Evolutionary conservation across 371 early-diverging fungal genomes (phyloP).

Genomic region (Mucor velutinosus): DNA sequence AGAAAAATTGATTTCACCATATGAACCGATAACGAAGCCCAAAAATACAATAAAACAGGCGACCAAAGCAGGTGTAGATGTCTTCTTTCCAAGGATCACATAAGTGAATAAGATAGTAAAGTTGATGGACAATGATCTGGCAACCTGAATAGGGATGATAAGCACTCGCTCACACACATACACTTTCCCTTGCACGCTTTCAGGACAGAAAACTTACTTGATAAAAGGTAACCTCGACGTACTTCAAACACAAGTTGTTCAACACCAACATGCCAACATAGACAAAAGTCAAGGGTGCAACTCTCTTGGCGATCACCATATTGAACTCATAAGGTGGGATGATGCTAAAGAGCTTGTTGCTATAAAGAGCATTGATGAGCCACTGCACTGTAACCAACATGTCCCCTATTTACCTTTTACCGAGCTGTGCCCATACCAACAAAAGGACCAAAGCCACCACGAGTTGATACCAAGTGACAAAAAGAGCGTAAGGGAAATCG

Average conservation of each 20-base stretch:
- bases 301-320: constrained; percentile 52
- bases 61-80: constrained; percentile 56
- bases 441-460: constrained; percentile 65
- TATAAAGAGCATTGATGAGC: constrained; percentile 13
- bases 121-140: constrained; percentile 71
- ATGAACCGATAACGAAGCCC: constrained; percentile 74
- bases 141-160: constrained; percentile 45
- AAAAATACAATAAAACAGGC: constrained; percentile 69
- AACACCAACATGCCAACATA: constrained; percentile 75
- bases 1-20: constrained; percentile 73
- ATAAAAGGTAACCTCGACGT: constrained; percentile 75
- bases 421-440: constrained; percentile 61
- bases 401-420: constrained; percentile 52
- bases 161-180: not conserved
- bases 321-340: constrained; percentile 76
- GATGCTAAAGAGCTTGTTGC: constrained; percentile 59
- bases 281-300: constrained; percentile 68
- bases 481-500: constrained; percentile 71
- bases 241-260: constrained; percentile 71
- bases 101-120: constrained; percentile 75
- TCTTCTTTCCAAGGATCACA: constrained; percentile 61
- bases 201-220: constrained; percentile 44
- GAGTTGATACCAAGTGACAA: constrained; percentile 73
- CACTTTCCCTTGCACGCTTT: not conserved
- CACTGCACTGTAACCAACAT: not conserved